phyloP scores from a whole-genome alignment of 2,329 filamentous ascomycete species.

The Xylaria sp. region DNA sequence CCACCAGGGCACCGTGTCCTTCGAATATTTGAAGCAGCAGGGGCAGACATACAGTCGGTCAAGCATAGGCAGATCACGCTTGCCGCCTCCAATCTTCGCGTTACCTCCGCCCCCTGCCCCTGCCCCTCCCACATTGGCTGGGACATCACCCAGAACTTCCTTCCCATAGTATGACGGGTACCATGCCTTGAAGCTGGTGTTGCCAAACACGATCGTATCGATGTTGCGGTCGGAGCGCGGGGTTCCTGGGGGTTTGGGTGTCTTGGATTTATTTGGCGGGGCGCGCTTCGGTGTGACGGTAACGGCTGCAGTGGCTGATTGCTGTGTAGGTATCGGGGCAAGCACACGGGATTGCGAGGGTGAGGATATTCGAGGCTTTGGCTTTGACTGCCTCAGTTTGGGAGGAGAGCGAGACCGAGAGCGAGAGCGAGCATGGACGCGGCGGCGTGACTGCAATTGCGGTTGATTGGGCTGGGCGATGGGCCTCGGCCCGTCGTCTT shows the following conservation, averaged over 20 bases:
- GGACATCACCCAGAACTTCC: constrained; percentile 68
- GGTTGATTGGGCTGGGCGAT: constrained; percentile 11
- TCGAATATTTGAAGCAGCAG: constrained; percentile 92
- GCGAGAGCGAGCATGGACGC: constrained; percentile 1
- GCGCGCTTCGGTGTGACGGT: constrained; percentile 44
- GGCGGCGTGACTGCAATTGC: not conserved
- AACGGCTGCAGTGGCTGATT: not conserved
- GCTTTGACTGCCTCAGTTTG: constrained; percentile 3
- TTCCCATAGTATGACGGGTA: constrained; percentile 91
- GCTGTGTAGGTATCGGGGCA: constrained; percentile 8
- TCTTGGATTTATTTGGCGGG: constrained; percentile 30
- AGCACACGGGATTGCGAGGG: constrained; percentile 13
- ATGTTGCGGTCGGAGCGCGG: constrained; percentile 76
- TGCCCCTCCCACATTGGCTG: constrained; percentile 44
- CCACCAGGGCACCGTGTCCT: constrained; percentile 67
- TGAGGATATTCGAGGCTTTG: constrained; percentile 7
- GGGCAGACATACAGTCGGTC: constrained; percentile 86
- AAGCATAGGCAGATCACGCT: constrained; percentile 58
- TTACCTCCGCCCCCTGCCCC: constrained; percentile 33
- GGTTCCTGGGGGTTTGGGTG: constrained; percentile 46
- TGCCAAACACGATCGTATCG: constrained; percentile 84
- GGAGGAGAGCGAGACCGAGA: constrained; percentile 11
- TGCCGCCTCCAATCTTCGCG: constrained; percentile 49
- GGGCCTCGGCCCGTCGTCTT: constrained; percentile 1
- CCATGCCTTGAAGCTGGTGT: constrained; percentile 87